phyloP scores from a whole-genome alignment of 768 basidiomycete genomes.

The Antrodiella citrinella region DNA sequence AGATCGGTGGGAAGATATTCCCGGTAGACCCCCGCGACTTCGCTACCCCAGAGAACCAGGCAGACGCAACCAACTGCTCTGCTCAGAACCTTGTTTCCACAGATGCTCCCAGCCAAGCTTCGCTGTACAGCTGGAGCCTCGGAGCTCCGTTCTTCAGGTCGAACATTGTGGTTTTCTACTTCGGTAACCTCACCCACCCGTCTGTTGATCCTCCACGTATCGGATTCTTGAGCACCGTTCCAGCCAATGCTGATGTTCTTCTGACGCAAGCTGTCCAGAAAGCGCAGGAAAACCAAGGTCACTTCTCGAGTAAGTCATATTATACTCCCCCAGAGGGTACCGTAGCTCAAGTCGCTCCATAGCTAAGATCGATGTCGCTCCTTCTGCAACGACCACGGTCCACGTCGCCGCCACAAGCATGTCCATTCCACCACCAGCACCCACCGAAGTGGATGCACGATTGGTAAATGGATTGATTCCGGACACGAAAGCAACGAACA shows the following conservation, averaged over 20 bases:
- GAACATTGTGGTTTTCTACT: constrained; percentile 70
- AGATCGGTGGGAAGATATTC: constrained; percentile 64
- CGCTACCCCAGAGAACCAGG: constrained; percentile 30
- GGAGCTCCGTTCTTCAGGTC: constrained; percentile 73
- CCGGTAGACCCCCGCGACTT: constrained; percentile 76
- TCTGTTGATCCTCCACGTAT: constrained; percentile 61
- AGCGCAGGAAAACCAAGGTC: constrained; percentile 21
- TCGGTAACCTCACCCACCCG: constrained; percentile 63
- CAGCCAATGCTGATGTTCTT: constrained; percentile 40
- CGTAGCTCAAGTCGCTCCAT: too few relatives aligned
- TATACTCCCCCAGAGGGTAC: too few relatives aligned
- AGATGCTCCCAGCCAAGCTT: constrained; percentile 51
- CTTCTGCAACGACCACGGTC: too few relatives aligned
- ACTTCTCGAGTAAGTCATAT: constrained; percentile 9
- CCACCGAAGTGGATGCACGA: too few relatives aligned
- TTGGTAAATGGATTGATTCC: too few relatives aligned
- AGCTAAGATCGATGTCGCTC: too few relatives aligned
- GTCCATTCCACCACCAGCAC: too few relatives aligned
- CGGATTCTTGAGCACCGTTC: constrained; percentile 66
- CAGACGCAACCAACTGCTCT: constrained; percentile 36
- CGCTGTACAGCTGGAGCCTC: constrained; percentile 70
- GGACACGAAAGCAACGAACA: too few relatives aligned
- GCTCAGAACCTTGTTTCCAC: constrained; percentile 50
- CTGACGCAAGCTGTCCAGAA: constrained; percentile 28
- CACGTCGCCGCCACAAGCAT: too few relatives aligned